Base-by-base conservation (phyloP, 2,329 filamentous ascomycete genomes). In the Xylariales sp. region DNA sequence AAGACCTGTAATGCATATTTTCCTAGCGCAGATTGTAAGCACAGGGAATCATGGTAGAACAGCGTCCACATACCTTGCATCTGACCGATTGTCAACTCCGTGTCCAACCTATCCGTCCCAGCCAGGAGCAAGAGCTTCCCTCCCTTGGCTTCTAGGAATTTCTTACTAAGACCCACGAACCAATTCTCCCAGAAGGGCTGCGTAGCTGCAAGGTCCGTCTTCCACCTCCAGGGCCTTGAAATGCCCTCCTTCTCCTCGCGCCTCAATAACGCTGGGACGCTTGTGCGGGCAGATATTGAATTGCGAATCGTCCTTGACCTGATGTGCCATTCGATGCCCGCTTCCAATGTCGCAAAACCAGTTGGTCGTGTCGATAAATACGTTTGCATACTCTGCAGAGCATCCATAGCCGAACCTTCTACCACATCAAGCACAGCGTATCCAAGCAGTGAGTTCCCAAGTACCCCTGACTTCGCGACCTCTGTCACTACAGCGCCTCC, bases 1-100 rank as follows among this genome's bases (percentile, higher is more conserved):
- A 97, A 86, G 5, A 98, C 90, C 53, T 95, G 87, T 33, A 98
- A 70, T 43, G 95, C 89, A 59, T 97, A 98, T 73, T 97, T 97
- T 4, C 90, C 84, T 80, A 46, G 18, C 2, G n/a, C 38, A 19
- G 36, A 36, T 20, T 19, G 7, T 10, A 15, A 16, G 12, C 8
- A 7, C 22, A 14, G 20, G 15, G 21, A 6, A 15, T 21, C 10
- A 10, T 16, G 18, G 18, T 19, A 44, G 36, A 44, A 41, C 57
- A 45, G 31, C 12, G 9, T 24, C 6, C 16, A 37, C 42, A 16
- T 52, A 59, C 58, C 58, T 56, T 61, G 58, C 58, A 61, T 61
- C 46, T 61, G 58, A 4, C 57, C 58, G n/a, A 61, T 61, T 3
- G 57, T 61, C 44, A 61, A 42, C 29, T 57, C 56, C 63, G 52